Evolutionary conservation across 257 asterid species (phyloP).

Genomic region (Solanum dulcamara): DNA sequence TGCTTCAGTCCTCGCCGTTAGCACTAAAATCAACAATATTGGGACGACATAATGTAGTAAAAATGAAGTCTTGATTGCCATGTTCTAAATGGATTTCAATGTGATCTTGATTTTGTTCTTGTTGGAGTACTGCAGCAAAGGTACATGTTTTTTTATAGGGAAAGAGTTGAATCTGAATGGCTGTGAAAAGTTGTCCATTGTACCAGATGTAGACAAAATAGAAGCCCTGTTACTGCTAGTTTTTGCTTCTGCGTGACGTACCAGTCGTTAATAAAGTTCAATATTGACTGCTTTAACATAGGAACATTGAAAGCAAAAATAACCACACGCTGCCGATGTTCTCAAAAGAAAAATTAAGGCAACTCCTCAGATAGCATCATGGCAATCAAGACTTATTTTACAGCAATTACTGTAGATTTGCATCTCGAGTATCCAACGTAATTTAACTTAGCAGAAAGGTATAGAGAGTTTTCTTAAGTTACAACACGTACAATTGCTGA

Average conservation of each 20-base stretch:
- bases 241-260: neutral
- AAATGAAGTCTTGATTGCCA: neutral
- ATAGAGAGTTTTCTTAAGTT: neutral
- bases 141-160: neutral
- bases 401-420: neutral
- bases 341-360: neutral
- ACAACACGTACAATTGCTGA: constrained; percentile 1
- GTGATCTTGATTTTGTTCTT: no score
- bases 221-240: neutral
- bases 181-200: neutral
- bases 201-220: neutral
- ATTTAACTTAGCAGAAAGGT: neutral
- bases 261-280: neutral
- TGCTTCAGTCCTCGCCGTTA: constrained; percentile 4
- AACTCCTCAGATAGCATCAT: neutral
- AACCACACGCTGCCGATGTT: neutral
- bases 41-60: neutral
- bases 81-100: neutral
- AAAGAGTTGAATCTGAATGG: neutral
- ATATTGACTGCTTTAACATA: neutral
- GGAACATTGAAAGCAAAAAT: neutral
- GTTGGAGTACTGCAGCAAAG: neutral
- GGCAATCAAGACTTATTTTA: neutral
- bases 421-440: neutral
- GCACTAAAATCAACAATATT: neutral